Base-by-base conservation (phyloP, 163 green algal species). In the Chlorella variabilis region DNA sequence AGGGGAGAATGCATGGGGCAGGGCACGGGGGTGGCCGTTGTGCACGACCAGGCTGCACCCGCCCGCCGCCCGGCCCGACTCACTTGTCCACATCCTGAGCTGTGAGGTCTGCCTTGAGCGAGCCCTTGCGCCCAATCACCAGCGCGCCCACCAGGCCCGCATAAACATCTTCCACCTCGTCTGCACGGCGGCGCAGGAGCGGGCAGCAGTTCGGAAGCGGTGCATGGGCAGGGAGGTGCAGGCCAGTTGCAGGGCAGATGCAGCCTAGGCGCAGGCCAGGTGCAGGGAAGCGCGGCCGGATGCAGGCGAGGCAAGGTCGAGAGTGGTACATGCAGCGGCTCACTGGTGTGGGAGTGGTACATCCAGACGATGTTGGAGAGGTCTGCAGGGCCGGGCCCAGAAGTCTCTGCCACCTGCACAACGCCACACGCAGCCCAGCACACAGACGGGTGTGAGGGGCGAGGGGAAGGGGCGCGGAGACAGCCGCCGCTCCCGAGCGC, bases 361-460 rank as follows among this genome's bases (percentile, higher is more conserved):
- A 97, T 93, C 92, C 92, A 97, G 42, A 94, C 74, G 48, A 93
- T 74, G 83, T 88, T 94, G 78, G 74, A 87, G n/a, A 77, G 39
- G 85, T 96, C 93, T 1, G 8, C 20, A 23, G 88, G 88, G 17
- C 90, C 93, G 23, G 93, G 93, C 48, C 89, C 93, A 1, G 93
- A 74, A 29, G 88, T 87, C 34, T 94, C 90, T 0, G 88, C 81
- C 29, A 96, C 91, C 31, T 71, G 39, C 86, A 90, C n/a, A n/a
- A n/a, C n/a, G n/a, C n/a, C n/a, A n/a, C n/a, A n/a, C n/a, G n/a
- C n/a, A n/a, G n/a, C n/a, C n/a, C n/a, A n/a, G 62, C 31, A 31
- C 29, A 70, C 2, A 9, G 4, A 29, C 34, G 15, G 45, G 45
- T 23, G 45, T 54, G 15, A n/a, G n/a, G n/a, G n/a, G n/a, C n/a